Conservation (phyloP, 768 basidiomycete genomes). For the Leccinellum rugosiceps region DNA sequence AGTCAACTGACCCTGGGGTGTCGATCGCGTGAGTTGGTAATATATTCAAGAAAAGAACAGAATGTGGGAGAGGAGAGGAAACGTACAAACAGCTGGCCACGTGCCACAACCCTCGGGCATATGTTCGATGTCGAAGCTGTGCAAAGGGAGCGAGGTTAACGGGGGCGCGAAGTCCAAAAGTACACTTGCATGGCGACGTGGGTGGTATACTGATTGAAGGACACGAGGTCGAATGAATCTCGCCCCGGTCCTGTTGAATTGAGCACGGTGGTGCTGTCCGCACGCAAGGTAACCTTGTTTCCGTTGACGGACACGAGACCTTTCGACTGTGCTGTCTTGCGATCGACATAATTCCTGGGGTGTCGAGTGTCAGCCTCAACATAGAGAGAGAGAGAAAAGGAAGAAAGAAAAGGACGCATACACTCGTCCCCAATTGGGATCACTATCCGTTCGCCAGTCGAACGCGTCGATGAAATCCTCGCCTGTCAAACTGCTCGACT, state of each 20-base stretch:
- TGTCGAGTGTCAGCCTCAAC: neutral
- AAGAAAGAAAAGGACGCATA: neutral
- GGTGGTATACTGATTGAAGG: conserved; percentile 29
- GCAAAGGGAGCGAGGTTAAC: neutral
- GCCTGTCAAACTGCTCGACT: conserved; percentile 47
- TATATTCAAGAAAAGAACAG: neutral
- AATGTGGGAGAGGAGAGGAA: neutral
- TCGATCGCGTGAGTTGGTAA: neutral
- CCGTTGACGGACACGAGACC: conserved; percentile 58
- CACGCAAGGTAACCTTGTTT: conserved; percentile 35
- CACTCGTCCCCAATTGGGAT: conserved; percentile 32
- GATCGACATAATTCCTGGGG: conserved; percentile 42
- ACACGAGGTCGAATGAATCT: conserved; percentile 34
- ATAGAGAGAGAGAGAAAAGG: neutral
- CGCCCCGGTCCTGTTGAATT: conserved; percentile 32
- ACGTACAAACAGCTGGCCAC: conserved; percentile 38
- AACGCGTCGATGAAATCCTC: conserved; percentile 42
- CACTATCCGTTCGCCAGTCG: conserved; percentile 20
- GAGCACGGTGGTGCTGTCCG: conserved; percentile 33
- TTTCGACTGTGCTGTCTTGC: conserved; percentile 47
- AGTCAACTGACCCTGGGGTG: conserved; percentile 16
- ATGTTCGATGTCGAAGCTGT: conserved; percentile 35
- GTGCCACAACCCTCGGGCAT: conserved; percentile 41
- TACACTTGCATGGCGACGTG: conserved; percentile 33
- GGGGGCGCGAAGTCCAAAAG: neutral